Percentiles rank a stretch among this genome's conserved stretches.
Evolutionary conservation across 2,329 filamentous ascomycete species (phyloP).

Genomic region (Paecilomyces dactylethromorphus): DNA sequence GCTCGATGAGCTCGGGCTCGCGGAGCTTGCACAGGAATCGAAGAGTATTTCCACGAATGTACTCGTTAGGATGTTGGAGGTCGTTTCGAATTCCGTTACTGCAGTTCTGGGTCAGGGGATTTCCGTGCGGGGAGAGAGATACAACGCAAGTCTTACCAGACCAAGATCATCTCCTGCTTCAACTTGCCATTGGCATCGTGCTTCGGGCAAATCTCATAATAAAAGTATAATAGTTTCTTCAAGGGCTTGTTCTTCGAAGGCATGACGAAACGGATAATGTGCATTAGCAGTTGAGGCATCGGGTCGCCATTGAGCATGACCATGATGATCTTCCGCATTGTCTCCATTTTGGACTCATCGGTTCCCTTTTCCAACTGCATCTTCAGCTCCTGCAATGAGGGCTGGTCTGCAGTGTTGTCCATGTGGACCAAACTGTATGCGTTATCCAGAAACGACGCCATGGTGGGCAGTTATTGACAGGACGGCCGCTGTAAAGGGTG

Average conservation of each 20-base stretch:
- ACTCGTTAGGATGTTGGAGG: slow-evolving; percentile 95
- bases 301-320: slow-evolving; percentile 98
- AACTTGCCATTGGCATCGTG: slow-evolving; percentile 86
- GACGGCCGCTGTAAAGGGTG: slow-evolving; percentile 16
- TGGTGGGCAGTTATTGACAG: slow-evolving; percentile 44
- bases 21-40: slow-evolving; percentile 95
- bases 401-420: slow-evolving; percentile 93
- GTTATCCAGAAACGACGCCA: slow-evolving; percentile 92
- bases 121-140: background rate
- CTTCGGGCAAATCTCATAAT: slow-evolving; percentile 98
- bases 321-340: slow-evolving; percentile 92
- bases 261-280: slow-evolving; percentile 99
- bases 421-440: slow-evolving; percentile 95
- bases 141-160: slow-evolving; percentile 62
- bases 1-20: slow-evolving; percentile 92
- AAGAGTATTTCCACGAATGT: slow-evolving; percentile 94
- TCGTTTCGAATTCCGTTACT: slow-evolving; percentile 98
- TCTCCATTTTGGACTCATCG: slow-evolving; percentile 88
- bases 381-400: slow-evolving; percentile 82
- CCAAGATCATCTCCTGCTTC: slow-evolving; percentile 99
- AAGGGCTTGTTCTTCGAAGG: slow-evolving; percentile 92
- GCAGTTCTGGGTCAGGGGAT: slow-evolving; percentile 4
- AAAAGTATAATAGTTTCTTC: slow-evolving; percentile 98
- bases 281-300: slow-evolving; percentile 94
- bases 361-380: slow-evolving; percentile 89